Base-by-base conservation (phyloP, 2,329 filamentous ascomycete species). In the Penicillium sumatraense region DNA sequence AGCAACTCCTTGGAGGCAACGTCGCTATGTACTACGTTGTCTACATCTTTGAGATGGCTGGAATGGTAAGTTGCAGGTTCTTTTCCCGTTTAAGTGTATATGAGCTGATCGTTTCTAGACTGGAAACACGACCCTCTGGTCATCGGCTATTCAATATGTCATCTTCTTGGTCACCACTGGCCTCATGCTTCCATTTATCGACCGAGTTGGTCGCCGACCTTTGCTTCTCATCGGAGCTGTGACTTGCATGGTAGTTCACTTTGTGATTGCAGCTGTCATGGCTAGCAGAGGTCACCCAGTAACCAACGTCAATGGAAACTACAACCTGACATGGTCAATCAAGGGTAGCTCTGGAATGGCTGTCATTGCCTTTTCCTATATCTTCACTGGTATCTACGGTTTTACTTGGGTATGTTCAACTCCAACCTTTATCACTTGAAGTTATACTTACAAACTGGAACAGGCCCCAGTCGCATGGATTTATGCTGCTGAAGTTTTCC, bases 291-390 rank as follows among this genome's bases (percentile, higher is more conserved):
- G 81, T 0, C 70, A 80, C 49, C 60, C 69, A 0, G 78, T 80
- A 0, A 72, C 75, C 2, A 74, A 74, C 5, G 77, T 84, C 8
- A 72, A 76, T 13, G 78, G 75, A 21, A 83, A 83, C 59, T 64
- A 69, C 27, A 73, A 83, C 29, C 72, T 76, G 2, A 65, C 62
- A 14, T 81, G 79, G 78, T 67, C 74, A 14, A 79, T 86, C 49
- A 70, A 69, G 1, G 83, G 83, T 20, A 49, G 68, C 0, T 69
- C 83, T 0, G 81, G 81, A 3, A 85, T 82, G 64, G 82, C 81
- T 0, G 80, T 89, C 59, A 84, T 89, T 52, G 85, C 86, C 1
- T 86, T 81, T 61, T 88, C 86, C 0, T 90, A 89, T 58, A 82
- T 75, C 5, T 75, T 75, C 49, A 69, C 71, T 0, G 71, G 61